Evolutionary conservation across 2,329 filamentous ascomycete species (phyloP), one percentile per base, ranked within the genome.

Genomic region (Epichloe elymi): DNA sequence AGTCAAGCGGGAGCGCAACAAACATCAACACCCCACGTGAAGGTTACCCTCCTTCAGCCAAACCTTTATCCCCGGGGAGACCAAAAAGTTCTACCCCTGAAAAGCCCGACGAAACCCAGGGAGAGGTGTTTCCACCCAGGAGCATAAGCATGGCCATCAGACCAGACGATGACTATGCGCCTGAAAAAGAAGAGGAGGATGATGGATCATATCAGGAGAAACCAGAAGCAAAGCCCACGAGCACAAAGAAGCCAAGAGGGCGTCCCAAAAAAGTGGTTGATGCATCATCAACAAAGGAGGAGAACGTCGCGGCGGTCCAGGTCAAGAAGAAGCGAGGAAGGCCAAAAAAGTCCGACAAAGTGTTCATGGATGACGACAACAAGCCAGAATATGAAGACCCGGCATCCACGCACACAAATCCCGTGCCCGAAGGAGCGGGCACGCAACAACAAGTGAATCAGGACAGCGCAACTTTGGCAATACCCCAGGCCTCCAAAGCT

Each of bases 281-380:
- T 41, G 38, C 44, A 48, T 44, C 51, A 40, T 43, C 51, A 42
- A 46, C 51, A 33, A 58, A 48, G 19, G 49, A 51, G 46, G 23
- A 43, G 8, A 19, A 23, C n/a, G 15, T 5, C 12, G 20, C 40
- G 19, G 33, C 39, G 30, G 14, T 33, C 26, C 42, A 49, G 37
- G 30, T 20, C 6, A 68, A 64, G 50, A 70, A 65, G 58, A 70
- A 65, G 53, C 63, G 72, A 47, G 72, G 73, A 4, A 64, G 72
- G 19, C 71, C 15, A 68, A 63, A 52, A 74, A 74, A 73, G 51
- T 54, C 45, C 1, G 46, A 37, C 2, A 14, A 38, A n/a, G 6
- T 17, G 11, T 5, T 37, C 33, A 12, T 35, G 2, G 35, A 37
- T n/a, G 35, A 30, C 10, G 23, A 45, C n/a, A 41, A 40, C 15